These are phyloP conservation scores for Arachis monticola DNA, from an alignment of 331 rosid genomes.

Conservation along the genomic window DNA sequence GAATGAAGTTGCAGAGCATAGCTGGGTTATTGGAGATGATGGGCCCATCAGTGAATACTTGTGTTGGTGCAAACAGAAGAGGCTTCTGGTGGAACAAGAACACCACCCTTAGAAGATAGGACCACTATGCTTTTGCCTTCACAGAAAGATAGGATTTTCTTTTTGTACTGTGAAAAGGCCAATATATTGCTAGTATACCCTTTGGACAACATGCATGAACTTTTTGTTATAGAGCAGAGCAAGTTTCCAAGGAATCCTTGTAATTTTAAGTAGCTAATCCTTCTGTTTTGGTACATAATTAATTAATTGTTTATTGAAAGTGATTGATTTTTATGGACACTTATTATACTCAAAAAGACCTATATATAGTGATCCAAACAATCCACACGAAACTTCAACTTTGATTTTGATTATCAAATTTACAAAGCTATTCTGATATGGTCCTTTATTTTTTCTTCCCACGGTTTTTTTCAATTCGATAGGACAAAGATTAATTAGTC, in stretches of 20 bases:
- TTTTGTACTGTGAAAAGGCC: constrained; percentile 44
- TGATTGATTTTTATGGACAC: neutral
- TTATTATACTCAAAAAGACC: no score
- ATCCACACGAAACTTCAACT: neutral
- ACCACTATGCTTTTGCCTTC: constrained; percentile 41
- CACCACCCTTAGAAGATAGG: constrained; percentile 33
- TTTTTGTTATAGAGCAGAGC: constrained; percentile 5
- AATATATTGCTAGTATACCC: neutral
- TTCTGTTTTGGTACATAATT: neutral
- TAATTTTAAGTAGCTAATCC: constrained; percentile 23
- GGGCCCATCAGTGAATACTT: constrained; percentile 70
- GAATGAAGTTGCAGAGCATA: constrained; percentile 63
- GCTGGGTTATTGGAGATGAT: constrained; percentile 78
- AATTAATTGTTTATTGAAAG: constrained; percentile 20
- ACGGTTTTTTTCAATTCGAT: no score
- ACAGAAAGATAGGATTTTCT: constrained; percentile 45
- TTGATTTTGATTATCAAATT: constrained; percentile 12
- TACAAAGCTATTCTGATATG: no score
- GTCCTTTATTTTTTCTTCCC: neutral
- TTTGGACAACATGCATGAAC: neutral
- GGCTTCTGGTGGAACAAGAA: constrained; percentile 26
- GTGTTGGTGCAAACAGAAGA: constrained; percentile 87
- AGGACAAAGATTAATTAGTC: no score
- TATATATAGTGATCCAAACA: neutral
- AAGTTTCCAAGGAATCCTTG: constrained; percentile 30